Evolutionary conservation across 169 alveolate genomes (phyloP), one percentile per base, ranked within the genome.

Genomic region (Eimeria nieschulzi): DNA sequence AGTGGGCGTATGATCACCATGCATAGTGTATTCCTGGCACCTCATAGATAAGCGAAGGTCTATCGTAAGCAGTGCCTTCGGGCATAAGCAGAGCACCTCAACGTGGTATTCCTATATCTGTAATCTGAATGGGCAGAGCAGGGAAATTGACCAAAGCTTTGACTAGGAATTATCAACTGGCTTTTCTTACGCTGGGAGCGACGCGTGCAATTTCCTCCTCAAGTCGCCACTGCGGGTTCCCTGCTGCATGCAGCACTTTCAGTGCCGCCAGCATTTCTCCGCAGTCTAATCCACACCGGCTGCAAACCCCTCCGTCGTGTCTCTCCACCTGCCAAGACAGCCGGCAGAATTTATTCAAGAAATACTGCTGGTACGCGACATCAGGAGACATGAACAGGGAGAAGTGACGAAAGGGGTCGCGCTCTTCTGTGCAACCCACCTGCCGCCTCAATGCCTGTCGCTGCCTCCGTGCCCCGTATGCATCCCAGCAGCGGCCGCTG

Each of bases 191-290:
- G 76, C 88, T 80, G 88, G 88, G 88, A 33, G 88, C 88, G 26
- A 55, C 76, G 23, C 88, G 88, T 7, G 15, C 61, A 8, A 80
- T 56, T 61, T 80, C 88, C 46, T 80, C 88, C 75, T 80, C 88
- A 26, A 80, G 59, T 39, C 88, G 72, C 88, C 88, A 80, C 88
- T 80, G 88, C 33, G 88, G 88, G 46, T 80, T 73, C 10, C 88
- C 88, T 61, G 88, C 88, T 80, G 88, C 76, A 61, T 80, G 88
- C 88, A 80, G 33, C 76, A 80, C 56, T 80, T 59, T 80, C 12
- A 80, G 54, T 21, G 88, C 61, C 39, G 56, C 61, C 19, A 80
- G 63, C 88, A 80, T 9, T 21, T 80, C 88, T 51, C 88, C 75
- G 68, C 88, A 80, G 54, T 80, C 88, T 66, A 80, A 61, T 19